These are phyloP conservation scores for Yamadazyma oceani DNA, from an alignment of 1,139 yeast species.

Conservation along the genomic window DNA sequence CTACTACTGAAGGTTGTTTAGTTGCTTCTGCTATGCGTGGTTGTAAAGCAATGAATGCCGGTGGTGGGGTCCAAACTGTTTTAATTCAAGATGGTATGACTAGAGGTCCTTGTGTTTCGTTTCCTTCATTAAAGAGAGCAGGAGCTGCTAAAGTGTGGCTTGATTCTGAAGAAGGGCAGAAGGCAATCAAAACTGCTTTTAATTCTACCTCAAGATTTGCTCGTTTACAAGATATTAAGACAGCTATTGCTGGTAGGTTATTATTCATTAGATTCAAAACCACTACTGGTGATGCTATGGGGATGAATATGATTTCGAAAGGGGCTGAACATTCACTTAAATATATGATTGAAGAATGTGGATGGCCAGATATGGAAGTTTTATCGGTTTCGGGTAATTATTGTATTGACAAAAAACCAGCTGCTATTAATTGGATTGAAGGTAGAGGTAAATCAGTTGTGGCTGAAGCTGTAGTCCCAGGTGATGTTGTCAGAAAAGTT, in stretches of 20 bases:
- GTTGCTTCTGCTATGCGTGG: slow-evolving; percentile 99
- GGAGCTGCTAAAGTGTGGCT: slow-evolving; percentile 96
- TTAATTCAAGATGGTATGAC: slow-evolving; percentile 98
- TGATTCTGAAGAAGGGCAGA: slow-evolving; percentile 93
- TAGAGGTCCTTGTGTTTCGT: slow-evolving; percentile 95
- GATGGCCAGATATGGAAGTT: slow-evolving; percentile 91
- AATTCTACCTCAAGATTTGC: slow-evolving; percentile 98
- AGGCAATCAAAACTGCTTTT: slow-evolving; percentile 79
- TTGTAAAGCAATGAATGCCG: slow-evolving; percentile 95
- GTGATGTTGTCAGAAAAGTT: slow-evolving; percentile 73
- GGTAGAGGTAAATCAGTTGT: slow-evolving; percentile 98
- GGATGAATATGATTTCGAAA: slow-evolving; percentile 99
- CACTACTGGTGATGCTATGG: slow-evolving; percentile 99
- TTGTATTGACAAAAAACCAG: slow-evolving; percentile 96
- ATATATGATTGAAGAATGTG: slow-evolving; percentile 83
- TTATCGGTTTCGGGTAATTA: slow-evolving; percentile 95
- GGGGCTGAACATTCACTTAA: slow-evolving; percentile 90
- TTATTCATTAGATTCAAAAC: slow-evolving; percentile 90
- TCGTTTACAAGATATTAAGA: slow-evolving; percentile 82
- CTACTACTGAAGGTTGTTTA: slow-evolving; percentile 97
- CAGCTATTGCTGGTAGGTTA: slow-evolving; percentile 94
- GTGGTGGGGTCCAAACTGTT: slow-evolving; percentile 94
- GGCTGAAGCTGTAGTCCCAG: slow-evolving; percentile 94
- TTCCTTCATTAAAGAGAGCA: slow-evolving; percentile 78
- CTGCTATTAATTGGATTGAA: slow-evolving; percentile 98